These are phyloP conservation scores for Apiospora rasikravindrae DNA, from an alignment of 2,329 filamentous ascomycete species.

Conservation along the genomic window DNA sequence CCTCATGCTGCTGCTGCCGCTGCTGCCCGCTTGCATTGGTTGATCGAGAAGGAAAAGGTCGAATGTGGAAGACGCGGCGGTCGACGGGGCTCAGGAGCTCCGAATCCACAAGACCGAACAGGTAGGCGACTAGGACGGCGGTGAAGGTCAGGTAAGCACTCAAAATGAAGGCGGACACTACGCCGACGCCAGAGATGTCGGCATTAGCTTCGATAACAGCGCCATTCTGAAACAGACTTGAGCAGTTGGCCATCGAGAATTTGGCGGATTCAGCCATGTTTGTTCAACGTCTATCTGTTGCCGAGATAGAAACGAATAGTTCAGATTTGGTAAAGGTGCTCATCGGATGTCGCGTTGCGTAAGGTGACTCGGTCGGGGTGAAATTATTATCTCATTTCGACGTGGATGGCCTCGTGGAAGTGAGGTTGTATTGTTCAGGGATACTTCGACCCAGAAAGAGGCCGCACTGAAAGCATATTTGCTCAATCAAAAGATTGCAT, in stretches of 20 bases:
- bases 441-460: neutral
- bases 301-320: neutral
- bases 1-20: neutral
- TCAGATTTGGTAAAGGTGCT: neutral
- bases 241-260: constrained; percentile 6
- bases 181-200: constrained; percentile 19
- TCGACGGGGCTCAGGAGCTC: constrained; percentile 14
- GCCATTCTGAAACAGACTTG: constrained; percentile 14
- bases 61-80: constrained; percentile 16
- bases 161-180: constrained; percentile 17
- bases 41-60: neutral
- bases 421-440: neutral
- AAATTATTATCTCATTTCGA: neutral
- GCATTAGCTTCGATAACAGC: constrained; percentile 12
- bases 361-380: neutral
- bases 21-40: neutral
- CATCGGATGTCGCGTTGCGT: neutral
- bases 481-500: neutral
- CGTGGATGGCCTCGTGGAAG: neutral
- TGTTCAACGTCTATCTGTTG: neutral
- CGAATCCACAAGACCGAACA: constrained; percentile 17
- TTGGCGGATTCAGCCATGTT: neutral
- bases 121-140: constrained; percentile 12
- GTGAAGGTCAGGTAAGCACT: constrained; percentile 19
- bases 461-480: neutral